These are phyloP conservation scores for Parachaetomium inaequale DNA, from an alignment of 495 filamentous ascomycete genomes.

Conservation along the genomic window DNA sequence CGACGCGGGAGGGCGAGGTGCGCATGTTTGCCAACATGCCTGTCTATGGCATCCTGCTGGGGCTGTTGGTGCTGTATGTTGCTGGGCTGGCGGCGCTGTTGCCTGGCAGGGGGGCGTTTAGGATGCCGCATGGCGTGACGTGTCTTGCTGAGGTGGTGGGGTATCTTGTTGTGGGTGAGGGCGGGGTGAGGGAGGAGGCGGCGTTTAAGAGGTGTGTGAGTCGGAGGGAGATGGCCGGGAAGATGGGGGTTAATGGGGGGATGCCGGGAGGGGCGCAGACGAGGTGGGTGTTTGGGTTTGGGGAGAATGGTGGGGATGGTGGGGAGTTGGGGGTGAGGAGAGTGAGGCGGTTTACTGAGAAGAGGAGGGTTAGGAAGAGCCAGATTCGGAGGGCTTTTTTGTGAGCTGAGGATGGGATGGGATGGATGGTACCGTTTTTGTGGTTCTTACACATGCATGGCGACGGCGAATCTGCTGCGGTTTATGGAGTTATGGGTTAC, in stretches of 20 bases:
- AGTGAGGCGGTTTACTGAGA: slow-evolving; percentile 41
- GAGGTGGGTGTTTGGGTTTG: slow-evolving; percentile 38
- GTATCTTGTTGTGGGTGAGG: slow-evolving; percentile 67
- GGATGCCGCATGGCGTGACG: slow-evolving; percentile 65
- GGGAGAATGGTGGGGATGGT: slow-evolving; percentile 17
- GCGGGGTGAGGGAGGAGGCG: slow-evolving; percentile 63
- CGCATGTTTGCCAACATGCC: slow-evolving; percentile 67
- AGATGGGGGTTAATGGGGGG: slow-evolving; percentile 33
- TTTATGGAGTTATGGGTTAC: background rate
- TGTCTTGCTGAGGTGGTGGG: slow-evolving; percentile 73
- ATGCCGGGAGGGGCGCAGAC: slow-evolving; percentile 31
- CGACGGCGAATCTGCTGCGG: background rate
- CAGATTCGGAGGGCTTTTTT: slow-evolving; percentile 22
- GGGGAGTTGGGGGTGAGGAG: slow-evolving; percentile 36
- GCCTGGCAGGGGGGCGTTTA: slow-evolving; percentile 52
- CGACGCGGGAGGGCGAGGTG: slow-evolving; percentile 45
- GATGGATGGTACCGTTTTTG: background rate
- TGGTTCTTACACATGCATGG: background rate
- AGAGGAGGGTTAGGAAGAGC: slow-evolving; percentile 36
- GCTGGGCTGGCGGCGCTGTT: slow-evolving; percentile 47
- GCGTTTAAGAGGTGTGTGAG: slow-evolving; percentile 47
- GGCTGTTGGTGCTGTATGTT: slow-evolving; percentile 63
- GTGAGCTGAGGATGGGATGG: background rate
- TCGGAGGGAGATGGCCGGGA: slow-evolving; percentile 29
- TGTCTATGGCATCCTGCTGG: slow-evolving; percentile 65